Base-by-base conservation (phyloP, 2,329 filamentous ascomycete genomes). In the Bipolaris sorokiniana region DNA sequence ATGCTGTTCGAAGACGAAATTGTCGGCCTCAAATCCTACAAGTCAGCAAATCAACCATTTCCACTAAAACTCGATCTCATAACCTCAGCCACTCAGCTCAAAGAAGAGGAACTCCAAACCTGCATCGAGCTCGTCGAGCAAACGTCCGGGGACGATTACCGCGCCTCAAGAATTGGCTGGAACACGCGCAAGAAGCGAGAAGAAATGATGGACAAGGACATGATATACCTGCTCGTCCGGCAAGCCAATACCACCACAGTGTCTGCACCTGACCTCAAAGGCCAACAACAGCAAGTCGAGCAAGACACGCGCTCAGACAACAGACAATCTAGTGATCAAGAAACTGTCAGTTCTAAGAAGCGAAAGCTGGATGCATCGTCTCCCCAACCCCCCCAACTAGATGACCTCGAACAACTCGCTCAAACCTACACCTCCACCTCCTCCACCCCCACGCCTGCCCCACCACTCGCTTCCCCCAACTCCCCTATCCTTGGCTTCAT, bases 151-250 rank as follows among this genome's bases (percentile, higher is more conserved):
- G 68, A 77, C 5, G 86, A 88, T 73, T 93, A 93, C 72, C 83
- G 84, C 52, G 73, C 75, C 15, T 90, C 89, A 2, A 80, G 80
- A 6, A 69, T 76, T 0, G 87, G 87, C 45, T 93, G 90, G 90
- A 82, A 86, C 45, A 82, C 83, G 0, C 72, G 64, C 2, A 77
- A 79, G 41, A 93, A 92, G 78, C 77, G 79, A 49, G 76, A 76
- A 11, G 90, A 93, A 79, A 92, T 93, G 90, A 78, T 78, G 57
- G 84, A 88, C 5, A 74, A 80, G 0, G 86, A 88, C 55, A 83
- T 93, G 73, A 83, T 88, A 41, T 93, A 91, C 71, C 78, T 92
- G 7, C 75, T 92, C 3, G 82, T 75, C 15, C 67, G 69, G 10
- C 57, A 58, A 28, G 48, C 48, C 23, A 37, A 54, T 10, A 38